Evolutionary conservation across 2,329 filamentous ascomycete species (phyloP).

Genomic region (Aureobasidium sp.): DNA sequence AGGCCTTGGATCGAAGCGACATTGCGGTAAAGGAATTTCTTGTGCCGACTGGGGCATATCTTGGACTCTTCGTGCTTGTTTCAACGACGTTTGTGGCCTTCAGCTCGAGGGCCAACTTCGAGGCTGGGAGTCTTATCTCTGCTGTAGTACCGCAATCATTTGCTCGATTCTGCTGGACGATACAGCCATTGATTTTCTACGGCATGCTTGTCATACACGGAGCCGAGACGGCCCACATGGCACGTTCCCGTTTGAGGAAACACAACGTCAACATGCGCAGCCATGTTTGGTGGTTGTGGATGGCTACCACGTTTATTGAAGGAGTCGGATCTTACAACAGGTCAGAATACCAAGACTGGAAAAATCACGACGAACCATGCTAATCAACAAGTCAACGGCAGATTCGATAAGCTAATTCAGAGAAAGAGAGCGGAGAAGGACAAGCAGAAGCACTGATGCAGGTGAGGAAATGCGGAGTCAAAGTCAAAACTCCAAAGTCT

Average conservation of each 20-base stretch:
- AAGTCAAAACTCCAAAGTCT: too few relatives aligned
- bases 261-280: slow-evolving; percentile 47
- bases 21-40: slow-evolving; percentile 48
- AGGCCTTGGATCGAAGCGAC: slow-evolving; percentile 54
- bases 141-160: slow-evolving; percentile 48
- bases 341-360: slow-evolving; percentile 15
- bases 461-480: background rate
- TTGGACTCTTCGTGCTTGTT: slow-evolving; percentile 50
- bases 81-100: slow-evolving; percentile 49
- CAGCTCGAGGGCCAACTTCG: slow-evolving; percentile 45
- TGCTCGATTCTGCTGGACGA: slow-evolving; percentile 49
- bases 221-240: slow-evolving; percentile 51
- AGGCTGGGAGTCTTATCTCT: slow-evolving; percentile 39
- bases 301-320: slow-evolving; percentile 46
- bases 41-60: slow-evolving; percentile 46
- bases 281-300: slow-evolving; percentile 48
- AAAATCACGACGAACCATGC: background rate
- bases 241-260: slow-evolving; percentile 39
- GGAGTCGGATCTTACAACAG: slow-evolving; percentile 45
- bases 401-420: slow-evolving; percentile 38
- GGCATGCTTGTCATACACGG: slow-evolving; percentile 59
- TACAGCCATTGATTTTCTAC: slow-evolving; percentile 53
- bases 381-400: slow-evolving; percentile 9
- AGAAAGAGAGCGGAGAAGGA: slow-evolving; percentile 34
- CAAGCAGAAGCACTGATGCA: slow-evolving; percentile 33